A percentile compares a stretch with the other conserved stretches of the same genome.
These are phyloP conservation scores for Aphanoascus verrucosus DNA, from an alignment of 2,329 filamentous ascomycete genomes.

Conservation along the genomic window DNA sequence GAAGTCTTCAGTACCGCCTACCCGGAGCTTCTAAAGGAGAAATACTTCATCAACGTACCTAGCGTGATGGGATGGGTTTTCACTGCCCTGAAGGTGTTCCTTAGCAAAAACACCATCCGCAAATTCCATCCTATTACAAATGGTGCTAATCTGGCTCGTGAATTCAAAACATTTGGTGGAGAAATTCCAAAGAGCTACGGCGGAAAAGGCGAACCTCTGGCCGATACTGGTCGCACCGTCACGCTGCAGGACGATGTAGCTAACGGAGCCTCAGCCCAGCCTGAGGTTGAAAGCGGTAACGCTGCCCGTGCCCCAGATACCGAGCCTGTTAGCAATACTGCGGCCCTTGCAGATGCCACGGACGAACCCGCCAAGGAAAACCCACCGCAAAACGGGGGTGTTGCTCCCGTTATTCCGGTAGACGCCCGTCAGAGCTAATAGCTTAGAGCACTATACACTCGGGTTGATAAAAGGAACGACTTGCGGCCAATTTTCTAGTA, in stretches of 20 bases:
- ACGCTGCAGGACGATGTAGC: conserved; percentile 19
- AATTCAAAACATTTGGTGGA: conserved; percentile 49
- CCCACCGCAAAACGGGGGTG: neutral
- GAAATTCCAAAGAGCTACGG: conserved; percentile 68
- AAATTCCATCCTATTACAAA: conserved; percentile 71
- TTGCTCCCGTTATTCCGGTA: neutral
- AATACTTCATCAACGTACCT: conserved; percentile 94
- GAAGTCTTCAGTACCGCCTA: conserved; percentile 70
- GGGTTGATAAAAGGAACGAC: neutral
- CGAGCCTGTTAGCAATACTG: neutral
- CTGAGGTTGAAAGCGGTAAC: conserved; percentile 16
- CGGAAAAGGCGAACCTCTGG: conserved; percentile 52
- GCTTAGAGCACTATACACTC: neutral
- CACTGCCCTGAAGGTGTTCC: conserved; percentile 61
- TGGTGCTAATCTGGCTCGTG: conserved; percentile 56
- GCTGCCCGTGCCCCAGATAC: conserved; percentile 14
- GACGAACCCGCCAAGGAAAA: neutral
- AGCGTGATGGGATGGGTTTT: conserved; percentile 84
- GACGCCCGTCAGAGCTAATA: neutral
- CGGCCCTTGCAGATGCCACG: neutral
- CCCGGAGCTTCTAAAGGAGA: conserved; percentile 77
- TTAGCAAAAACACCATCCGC: conserved; percentile 61
- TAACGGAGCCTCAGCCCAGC: conserved; percentile 13
- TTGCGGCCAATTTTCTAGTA: neutral
- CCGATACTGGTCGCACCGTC: conserved; percentile 28